A percentile compares a stretch with the other conserved stretches of the same genome.
These are phyloP conservation scores for Thinopyrum elongatum DNA, from an alignment of 176 grass and related monocot species.

Conservation along the genomic window DNA sequence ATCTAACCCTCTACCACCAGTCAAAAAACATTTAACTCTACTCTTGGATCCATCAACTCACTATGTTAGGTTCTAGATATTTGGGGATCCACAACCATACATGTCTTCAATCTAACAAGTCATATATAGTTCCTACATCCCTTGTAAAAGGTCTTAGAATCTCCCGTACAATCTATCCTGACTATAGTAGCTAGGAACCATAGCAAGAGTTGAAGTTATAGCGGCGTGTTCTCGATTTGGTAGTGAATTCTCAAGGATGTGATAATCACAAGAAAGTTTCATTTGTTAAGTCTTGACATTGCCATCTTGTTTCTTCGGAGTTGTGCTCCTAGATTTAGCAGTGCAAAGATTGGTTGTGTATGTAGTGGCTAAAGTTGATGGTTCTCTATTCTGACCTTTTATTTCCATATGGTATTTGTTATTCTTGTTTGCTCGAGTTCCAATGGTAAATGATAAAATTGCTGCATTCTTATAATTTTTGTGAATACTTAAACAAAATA, in stretches of 20 bases:
- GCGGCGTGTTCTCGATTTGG: neutral
- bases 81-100: neutral
- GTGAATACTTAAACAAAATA: neutral
- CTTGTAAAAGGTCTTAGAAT: neutral
- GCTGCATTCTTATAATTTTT: neutral
- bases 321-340: neutral
- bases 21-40: neutral
- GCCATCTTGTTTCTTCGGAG: neutral
- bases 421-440: neutral
- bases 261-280: neutral
- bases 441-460: neutral
- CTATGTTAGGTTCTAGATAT: neutral
- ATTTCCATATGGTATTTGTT: neutral
- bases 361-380: neutral
- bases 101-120: neutral
- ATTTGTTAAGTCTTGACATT: neutral
- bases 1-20: no score
- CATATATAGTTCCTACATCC: neutral
- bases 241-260: neutral
- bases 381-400: neutral
- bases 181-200: neutral
- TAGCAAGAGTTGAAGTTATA: neutral
- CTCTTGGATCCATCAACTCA: neutral
- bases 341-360: neutral
- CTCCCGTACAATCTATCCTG: neutral